phyloP scores from a whole-genome alignment of 768 basidiomycete genomes.

The Suillus fuscotomentosus region DNA sequence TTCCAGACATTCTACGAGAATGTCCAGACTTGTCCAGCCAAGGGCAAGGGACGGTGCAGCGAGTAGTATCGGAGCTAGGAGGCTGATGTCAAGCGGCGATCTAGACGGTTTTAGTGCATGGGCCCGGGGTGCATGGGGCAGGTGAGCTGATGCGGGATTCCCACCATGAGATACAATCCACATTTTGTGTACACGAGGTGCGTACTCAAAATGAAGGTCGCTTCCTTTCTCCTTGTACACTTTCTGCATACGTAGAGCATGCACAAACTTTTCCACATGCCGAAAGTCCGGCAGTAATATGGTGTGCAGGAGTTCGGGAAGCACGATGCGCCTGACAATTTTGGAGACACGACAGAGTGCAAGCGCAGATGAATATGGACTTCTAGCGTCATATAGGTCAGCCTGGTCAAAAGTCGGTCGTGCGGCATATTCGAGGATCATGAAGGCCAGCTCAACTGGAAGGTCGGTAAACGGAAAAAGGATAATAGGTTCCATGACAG shows the following conservation, averaged over 20 bases:
- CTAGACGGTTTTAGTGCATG: not conserved
- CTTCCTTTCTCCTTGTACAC: slow-evolving; percentile 8
- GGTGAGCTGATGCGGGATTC: slow-evolving; percentile 2
- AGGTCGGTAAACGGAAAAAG: slow-evolving; percentile 24
- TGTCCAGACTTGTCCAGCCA: slow-evolving; percentile 26
- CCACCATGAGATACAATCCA: slow-evolving; percentile 24
- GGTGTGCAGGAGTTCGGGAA: slow-evolving; percentile 40
- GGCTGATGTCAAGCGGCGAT: slow-evolving; percentile 18
- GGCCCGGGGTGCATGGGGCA: not conserved
- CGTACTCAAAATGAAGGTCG: slow-evolving; percentile 33
- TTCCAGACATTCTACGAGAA: slow-evolving; percentile 34
- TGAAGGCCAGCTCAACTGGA: slow-evolving; percentile 35
- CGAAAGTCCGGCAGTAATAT: slow-evolving; percentile 28
- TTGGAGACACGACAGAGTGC: slow-evolving; percentile 35
- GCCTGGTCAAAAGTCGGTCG: slow-evolving; percentile 16
- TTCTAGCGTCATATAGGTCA: not conserved
- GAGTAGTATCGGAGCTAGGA: slow-evolving; percentile 10
- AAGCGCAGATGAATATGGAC: slow-evolving; percentile 24
- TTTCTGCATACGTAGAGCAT: slow-evolving; percentile 30
- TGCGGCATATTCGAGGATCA: slow-evolving; percentile 32
- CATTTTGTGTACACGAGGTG: slow-evolving; percentile 30
- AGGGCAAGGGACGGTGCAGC: slow-evolving; percentile 27
- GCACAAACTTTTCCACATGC: slow-evolving; percentile 23
- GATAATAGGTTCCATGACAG: not conserved
- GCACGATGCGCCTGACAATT: slow-evolving; percentile 31